Evolutionary conservation across 805 yeast species (phyloP), one percentile per base, ranked within the genome.

Genomic region (Wickerhamiella domercqiae): DNA sequence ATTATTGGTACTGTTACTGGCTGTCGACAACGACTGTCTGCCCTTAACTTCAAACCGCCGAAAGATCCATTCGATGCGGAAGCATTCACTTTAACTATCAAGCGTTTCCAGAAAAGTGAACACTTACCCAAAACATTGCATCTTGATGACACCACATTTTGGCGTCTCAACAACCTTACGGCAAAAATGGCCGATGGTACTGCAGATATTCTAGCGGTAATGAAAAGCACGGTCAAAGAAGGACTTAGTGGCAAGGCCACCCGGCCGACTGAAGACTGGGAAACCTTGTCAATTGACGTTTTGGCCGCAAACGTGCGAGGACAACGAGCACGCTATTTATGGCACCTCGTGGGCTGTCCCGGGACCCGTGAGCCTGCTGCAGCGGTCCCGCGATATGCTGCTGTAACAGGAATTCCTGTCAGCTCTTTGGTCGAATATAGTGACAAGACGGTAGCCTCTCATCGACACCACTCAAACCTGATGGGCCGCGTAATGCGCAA

Each of bases 1-100:
- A 64, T 90, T 2, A 56, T 90, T 6, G 90, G 96, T 33, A 70
- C 82, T 49, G 70, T 82, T 0, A 54, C 79, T 15, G 74, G 83
- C 39, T 68, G 81, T 34, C 66, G 74, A 35, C 66, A 69, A 36
- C 70, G 83, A 45, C 51, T 87, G 28, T 73, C 82, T 35, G 67
- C 64, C 9, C 60, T 67, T 21, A 70, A 52, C 58, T 71, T 53
- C 57, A 68, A 58, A 49, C 80, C 65, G 48, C 90, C 74, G 14
- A 79, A 82, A 50, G 97, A 90, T 52, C 87, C 94, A 0, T 75
- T 79, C 51, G 87, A 80, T 43, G 74, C 73, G 36, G 78, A 75
- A 37, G 68, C 67, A 35, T 78, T 87, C 48, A 67, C 73, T 57
- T 55, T 67, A 2, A 70, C 83, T 5, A 67, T 90, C 19, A 71